Conservation (phyloP, 2,329 filamentous ascomycete genomes). For the Truncatella angustata region DNA sequence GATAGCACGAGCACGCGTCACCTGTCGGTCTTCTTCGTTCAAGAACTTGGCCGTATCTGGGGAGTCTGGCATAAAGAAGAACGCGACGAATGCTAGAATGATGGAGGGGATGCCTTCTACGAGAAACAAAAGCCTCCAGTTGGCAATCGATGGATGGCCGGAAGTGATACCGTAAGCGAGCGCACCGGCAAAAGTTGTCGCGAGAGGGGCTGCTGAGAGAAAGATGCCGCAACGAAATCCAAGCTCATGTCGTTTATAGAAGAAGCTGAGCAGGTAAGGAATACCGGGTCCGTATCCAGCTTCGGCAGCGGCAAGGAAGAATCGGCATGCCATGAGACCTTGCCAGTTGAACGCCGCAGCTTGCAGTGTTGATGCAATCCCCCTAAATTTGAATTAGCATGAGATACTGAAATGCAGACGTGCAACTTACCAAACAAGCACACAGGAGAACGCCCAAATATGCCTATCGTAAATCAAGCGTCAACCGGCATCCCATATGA, state of each 20-base stretch:
- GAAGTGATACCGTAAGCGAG: conserved; percentile 68
- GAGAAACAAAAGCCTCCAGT: conserved; percentile 32
- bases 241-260: conserved; percentile 42
- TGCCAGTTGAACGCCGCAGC: conserved; percentile 28
- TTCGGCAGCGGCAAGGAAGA: conserved; percentile 29
- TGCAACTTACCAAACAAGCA: conserved; percentile 25
- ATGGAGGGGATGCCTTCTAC: conserved; percentile 34
- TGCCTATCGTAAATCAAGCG: too few species aligned
- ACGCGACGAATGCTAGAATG: conserved; percentile 27
- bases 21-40: conserved; percentile 53
- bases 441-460: conserved; percentile 27
- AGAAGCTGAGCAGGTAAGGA: conserved; percentile 33
- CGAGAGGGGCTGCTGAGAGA: conserved; percentile 54
- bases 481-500: too few species aligned
- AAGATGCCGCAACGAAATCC: conserved; percentile 36
- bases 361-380: conserved; percentile 28
- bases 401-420: background rate
- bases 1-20: conserved; percentile 53
- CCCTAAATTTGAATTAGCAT: conserved; percentile 19
- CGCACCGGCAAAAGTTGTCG: conserved; percentile 68
- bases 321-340: conserved; percentile 28
- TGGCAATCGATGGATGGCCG: conserved; percentile 52
- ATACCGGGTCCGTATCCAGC: conserved; percentile 31
- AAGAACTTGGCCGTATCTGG: conserved; percentile 53
- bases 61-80: conserved; percentile 38